These are phyloP conservation scores for Thelephora terrestris DNA, from an alignment of 1,284 basidiomycete species.

Conservation along the genomic window DNA sequence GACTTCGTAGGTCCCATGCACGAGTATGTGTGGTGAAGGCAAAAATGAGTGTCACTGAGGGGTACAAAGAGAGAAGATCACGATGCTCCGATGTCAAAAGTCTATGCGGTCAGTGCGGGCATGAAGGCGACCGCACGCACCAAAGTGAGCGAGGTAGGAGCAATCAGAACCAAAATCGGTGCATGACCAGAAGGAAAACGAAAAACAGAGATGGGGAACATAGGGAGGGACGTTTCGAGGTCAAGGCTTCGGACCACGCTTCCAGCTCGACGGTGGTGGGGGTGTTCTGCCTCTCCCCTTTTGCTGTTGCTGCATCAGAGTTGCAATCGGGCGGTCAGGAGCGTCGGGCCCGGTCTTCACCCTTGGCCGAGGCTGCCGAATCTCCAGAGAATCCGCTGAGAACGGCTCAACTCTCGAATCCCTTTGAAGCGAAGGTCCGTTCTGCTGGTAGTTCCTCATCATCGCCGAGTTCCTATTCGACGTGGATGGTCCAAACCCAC, in stretches of 20 bases:
- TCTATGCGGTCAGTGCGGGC: no score
- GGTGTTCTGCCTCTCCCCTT: conserved; percentile 21
- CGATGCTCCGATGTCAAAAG: no score
- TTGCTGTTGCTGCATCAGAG: conserved; percentile 10
- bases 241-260: conserved; percentile 11
- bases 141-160: no score
- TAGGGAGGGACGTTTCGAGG: no score
- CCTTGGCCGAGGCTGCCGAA: conserved; percentile 28
- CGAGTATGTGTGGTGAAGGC: no score
- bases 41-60: no score
- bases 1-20: no score
- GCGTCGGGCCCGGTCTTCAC: conserved; percentile 42
- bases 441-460: conserved; percentile 10
- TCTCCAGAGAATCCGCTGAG: conserved; percentile 8
- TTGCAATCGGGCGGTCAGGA: conserved; percentile 12
- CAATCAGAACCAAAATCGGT: no score
- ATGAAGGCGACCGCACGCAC: no score
- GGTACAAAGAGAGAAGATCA: no score
- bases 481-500: conserved; percentile 39
- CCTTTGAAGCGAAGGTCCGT: conserved; percentile 14
- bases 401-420: conserved; percentile 13
- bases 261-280: conserved; percentile 57
- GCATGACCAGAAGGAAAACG: no score
- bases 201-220: no score
- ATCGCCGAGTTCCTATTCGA: conserved; percentile 16